Base-by-base conservation (phyloP, 805 yeast species). In the Yamadazyma sp. region DNA sequence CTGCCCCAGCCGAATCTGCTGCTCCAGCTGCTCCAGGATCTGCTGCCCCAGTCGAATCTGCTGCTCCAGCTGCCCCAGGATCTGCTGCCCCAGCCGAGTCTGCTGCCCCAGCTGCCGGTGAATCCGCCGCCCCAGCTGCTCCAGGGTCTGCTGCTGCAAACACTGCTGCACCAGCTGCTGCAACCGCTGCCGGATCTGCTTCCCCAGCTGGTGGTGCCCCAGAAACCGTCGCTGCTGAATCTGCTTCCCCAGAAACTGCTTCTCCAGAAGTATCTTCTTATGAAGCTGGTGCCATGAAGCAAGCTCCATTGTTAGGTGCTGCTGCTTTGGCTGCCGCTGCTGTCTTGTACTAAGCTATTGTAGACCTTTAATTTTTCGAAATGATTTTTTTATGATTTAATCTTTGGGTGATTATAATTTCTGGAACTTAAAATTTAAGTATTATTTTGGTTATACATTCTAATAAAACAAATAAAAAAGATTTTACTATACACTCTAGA, bases 291-390 rank as follows among this genome's bases (percentile, higher is more conserved):
- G 52, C 47, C 32, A 38, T 52, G 17, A 38, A 45, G 27, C 38
- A 40, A 35, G 41, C 49, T 29, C 48, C 52, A 33, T 38, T 40
- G 35, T 42, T 46, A 21, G 43, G 45, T 38, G 48, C 58, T 42
- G 58, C 57, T 50, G 47, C 50, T 35, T 46, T 56, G 28, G 62
- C 61, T 40, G 53, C 48, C 33, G 55, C 46, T 42, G 51, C 49
- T 45, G 52, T 48, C 44, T 50, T 53, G 33, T 45, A 46, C 26
- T 49, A 38, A 38, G 41, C 18, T 12, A 10, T 14, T 26, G 6
- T 25, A 15, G 25, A 18, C 15, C 16, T 12, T 35, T 18, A 11
- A 26, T 27, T 20, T 35, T 35, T 35, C 38, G 38, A 16, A 22
- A 19, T 26, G 38, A 24, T 35, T 35, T 27, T 27, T 33, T 24